Evolutionary conservation across 2,329 filamentous ascomycete genomes (phyloP).

Genomic region (Trichoderma arundinaceum): DNA sequence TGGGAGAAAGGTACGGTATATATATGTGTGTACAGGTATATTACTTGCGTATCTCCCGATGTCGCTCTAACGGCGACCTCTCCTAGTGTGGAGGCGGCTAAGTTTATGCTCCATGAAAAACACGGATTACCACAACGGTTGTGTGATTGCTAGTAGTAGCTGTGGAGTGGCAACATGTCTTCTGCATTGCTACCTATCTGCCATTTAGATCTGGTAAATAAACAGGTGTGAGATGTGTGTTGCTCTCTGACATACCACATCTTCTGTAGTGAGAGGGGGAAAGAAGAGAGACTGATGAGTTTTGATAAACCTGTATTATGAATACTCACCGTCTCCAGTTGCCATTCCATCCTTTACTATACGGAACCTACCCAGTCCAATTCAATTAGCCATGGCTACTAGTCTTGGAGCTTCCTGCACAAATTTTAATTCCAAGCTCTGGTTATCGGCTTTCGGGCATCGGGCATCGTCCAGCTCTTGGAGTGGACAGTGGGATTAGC

Average conservation of each 20-base stretch:
- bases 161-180: conserved; percentile 4
- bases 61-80: not conserved
- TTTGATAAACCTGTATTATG: not conserved
- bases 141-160: not conserved
- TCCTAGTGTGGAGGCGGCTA: conserved; percentile 16
- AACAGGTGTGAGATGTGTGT: not conserved
- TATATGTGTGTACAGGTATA: not conserved
- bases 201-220: conserved; percentile 7
- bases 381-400: not conserved
- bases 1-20: conserved; percentile 10
- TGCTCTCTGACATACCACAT: not conserved
- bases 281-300: too few relatives aligned
- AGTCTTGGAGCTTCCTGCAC: not conserved
- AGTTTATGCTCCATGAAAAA: conserved; percentile 4
- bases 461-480: not conserved
- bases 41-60: conserved; percentile 15
- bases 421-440: not conserved
- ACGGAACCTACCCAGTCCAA: not conserved
- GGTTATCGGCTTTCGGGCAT: conserved; percentile 10
- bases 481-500: conserved; percentile 16
- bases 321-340: not conserved
- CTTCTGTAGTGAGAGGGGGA: too few relatives aligned
- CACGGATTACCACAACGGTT: not conserved
- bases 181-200: not conserved
- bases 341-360: not conserved